Base-by-base conservation (phyloP, 2,329 filamentous ascomycete species). In the Penicillium sp. region DNA sequence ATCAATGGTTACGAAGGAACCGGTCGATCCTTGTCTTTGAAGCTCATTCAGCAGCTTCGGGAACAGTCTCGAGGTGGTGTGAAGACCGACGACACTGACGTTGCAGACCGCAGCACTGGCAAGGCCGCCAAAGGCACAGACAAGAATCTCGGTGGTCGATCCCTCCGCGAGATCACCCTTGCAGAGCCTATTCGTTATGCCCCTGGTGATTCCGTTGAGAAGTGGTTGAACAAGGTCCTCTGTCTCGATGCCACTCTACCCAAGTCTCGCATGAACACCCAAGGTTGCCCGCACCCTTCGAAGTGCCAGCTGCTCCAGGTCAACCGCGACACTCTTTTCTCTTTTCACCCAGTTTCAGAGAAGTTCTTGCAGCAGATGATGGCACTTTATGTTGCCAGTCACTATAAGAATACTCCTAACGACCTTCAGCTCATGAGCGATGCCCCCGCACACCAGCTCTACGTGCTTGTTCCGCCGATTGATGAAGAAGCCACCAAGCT, bases 1-100 rank as follows among this genome's bases (percentile, higher is more conserved):
- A 96, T 99, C 76, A 97, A 97, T 68, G 94, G 94, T 52, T 99
- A 99, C 69, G 94, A 99, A 76, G 94, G 94, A 50, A 99, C 94
- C 6, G 94, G 94, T 36, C 85, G 94, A 51, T 97, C 94, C 1
- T 80, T 99, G 5, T 97, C 94, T 0, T 78, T 99, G 48, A 99
- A 99, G 76, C 81, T 99, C 60, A 96, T 99, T 58, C 95, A 97
- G 70, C 92, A 99, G 73, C 83, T 99, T 22, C 87, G 94, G 52
- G 92, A 99, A 65, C 92, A 99, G 69, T 95, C 92, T 30, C 81
- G 89, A 63, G 84, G 84, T 35, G 81, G 80, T 16, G 72, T 78
- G 6, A 82, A 82, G 48, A 61, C 74, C 1, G 78, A 80, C 18
- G 82, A 85, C 47, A 82, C 83, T 0, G 84, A 90, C 63, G 77